A percentile compares a stretch with the other conserved stretches of the same genome.
Evolutionary conservation across 164 flowering plant species (phyloP).

Genomic region (Nymphaea colorata): DNA sequence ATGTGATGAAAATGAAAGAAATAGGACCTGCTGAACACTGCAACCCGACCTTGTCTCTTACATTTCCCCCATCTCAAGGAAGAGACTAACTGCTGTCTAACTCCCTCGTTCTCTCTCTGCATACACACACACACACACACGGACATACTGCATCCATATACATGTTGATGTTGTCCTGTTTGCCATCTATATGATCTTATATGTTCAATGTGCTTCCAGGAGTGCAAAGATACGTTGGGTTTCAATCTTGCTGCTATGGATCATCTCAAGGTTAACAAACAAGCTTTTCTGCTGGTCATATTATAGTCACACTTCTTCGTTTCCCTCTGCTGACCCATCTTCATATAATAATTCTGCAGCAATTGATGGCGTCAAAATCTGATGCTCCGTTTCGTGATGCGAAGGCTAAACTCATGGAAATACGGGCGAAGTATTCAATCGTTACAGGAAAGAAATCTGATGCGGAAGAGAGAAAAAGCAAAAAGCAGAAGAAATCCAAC

Average conservation of each 20-base stretch:
- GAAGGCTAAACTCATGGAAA: conserved; percentile 56
- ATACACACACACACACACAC: no score
- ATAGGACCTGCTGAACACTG: no score
- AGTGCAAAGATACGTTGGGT: conserved; percentile 80
- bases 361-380: conserved; percentile 69
- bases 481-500: conserved; percentile 33
- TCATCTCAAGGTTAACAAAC: conserved; percentile 61
- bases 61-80: no score
- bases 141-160: no score
- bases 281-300: background rate
- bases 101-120: no score
- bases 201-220: conserved; percentile 27
- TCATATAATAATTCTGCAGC: conserved; percentile 31
- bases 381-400: conserved; percentile 86
- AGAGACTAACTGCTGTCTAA: no score
- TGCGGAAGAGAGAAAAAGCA: conserved; percentile 29
- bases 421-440: conserved; percentile 47
- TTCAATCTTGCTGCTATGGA: conserved; percentile 97
- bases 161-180: no score
- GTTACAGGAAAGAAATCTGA: conserved; percentile 39
- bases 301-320: background rate
- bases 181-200: no score
- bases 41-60: no score
- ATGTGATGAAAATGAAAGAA: no score
- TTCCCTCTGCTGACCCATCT: background rate